Percentiles rank a stretch among this genome's conserved stretches.
Evolutionary conservation across 2,329 filamentous ascomycete species (phyloP).

Genomic region (Aspergillus fructus): DNA sequence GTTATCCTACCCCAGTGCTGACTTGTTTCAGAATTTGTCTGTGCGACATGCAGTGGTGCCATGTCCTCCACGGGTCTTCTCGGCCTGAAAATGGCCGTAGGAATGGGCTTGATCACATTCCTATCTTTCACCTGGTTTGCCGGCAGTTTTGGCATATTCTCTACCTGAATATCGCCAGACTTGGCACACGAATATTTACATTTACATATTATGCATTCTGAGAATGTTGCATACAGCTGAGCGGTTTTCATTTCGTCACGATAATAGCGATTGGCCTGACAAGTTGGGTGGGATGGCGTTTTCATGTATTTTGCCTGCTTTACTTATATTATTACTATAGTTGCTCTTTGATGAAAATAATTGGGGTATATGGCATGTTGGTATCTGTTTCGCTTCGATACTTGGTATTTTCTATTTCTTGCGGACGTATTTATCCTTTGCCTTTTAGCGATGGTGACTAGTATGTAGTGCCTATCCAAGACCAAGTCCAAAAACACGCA

Average conservation of each 20-base stretch:
- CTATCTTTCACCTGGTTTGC: conserved; percentile 57
- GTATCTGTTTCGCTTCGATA: neutral
- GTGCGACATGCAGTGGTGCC: conserved; percentile 58
- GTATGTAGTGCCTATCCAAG: too few species aligned
- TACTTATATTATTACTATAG: neutral
- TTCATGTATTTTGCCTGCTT: neutral
- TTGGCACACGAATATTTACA: conserved; percentile 4
- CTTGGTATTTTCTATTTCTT: neutral
- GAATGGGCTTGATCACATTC: conserved; percentile 57
- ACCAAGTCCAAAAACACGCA: too few species aligned
- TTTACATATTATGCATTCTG: conserved; percentile 14
- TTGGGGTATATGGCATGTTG: neutral
- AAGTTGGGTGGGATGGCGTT: conserved; percentile 18
- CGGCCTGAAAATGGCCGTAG: conserved; percentile 55
- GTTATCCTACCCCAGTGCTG: conserved; percentile 14
- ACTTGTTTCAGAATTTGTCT: conserved; percentile 48
- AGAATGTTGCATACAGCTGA: conserved; percentile 21
- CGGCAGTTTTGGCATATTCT: conserved; percentile 40
- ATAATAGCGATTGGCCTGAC: conserved; percentile 32
- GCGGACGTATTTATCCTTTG: neutral
- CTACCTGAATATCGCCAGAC: conserved; percentile 17
- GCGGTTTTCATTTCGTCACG: conserved; percentile 23
- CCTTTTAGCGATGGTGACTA: too few species aligned
- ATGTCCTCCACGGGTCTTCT: conserved; percentile 54
- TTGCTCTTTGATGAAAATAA: neutral